These are phyloP conservation scores for Glaciozyma antarctica DNA, from an alignment of 768 basidiomycete species.

Conservation along the genomic window DNA sequence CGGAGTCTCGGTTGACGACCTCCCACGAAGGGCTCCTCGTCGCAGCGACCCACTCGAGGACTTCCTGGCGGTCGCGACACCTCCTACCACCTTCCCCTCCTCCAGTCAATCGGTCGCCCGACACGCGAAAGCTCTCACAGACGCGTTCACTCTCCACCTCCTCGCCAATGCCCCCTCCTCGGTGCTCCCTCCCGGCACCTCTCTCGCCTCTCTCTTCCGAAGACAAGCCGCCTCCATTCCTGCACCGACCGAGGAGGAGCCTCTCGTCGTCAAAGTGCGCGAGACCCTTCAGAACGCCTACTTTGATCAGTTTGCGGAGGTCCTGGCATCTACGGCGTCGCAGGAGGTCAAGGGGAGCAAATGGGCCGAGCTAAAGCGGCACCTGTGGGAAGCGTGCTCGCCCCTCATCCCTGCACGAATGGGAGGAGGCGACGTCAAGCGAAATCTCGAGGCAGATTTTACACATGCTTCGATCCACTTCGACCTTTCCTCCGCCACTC, in stretches of 20 bases:
- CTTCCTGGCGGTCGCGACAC: background rate
- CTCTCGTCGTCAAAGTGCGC: background rate
- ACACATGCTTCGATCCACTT: background rate
- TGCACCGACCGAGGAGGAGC: background rate
- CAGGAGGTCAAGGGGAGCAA: background rate
- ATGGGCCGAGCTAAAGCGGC: background rate
- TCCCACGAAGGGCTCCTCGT: background rate
- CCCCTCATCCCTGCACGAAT: background rate
- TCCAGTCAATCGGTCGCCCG: background rate
- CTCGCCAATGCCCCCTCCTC: background rate
- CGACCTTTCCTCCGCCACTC: background rate
- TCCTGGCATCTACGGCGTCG: background rate
- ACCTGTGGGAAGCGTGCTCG: background rate
- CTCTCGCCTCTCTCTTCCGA: slow-evolving; percentile 8
- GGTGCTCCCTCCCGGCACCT: slow-evolving; percentile 10
- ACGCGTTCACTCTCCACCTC: slow-evolving; percentile 3
- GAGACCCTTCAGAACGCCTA: background rate
- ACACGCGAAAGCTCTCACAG: background rate
- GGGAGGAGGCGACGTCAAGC: background rate
- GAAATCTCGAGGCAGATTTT: background rate
- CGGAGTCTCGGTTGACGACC: background rate
- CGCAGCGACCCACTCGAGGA: background rate
- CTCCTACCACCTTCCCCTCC: background rate
- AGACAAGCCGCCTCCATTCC: background rate
- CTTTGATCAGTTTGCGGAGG: background rate